Base-by-base conservation (phyloP, 2,329 filamentous ascomycete genomes). In the Claviceps sp. region DNA sequence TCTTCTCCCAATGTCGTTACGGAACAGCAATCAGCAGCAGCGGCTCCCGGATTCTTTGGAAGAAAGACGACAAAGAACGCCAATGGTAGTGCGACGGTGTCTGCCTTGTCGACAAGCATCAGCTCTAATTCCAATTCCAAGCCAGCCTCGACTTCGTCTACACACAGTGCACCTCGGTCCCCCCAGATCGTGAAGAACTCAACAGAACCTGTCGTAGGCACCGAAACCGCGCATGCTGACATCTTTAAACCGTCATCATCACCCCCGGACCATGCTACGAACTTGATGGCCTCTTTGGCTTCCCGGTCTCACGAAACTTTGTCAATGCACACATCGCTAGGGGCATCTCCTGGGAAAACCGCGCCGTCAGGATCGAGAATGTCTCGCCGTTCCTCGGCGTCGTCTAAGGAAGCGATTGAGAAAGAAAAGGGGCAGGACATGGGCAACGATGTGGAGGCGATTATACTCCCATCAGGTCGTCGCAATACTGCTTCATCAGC, bases 281-380 rank as follows among this genome's bases (percentile, higher is more conserved):
- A 72, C 56, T 73, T 77, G 26, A 87, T 89, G 74, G 82, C 83
- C 51, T 81, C 80, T 40, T 71, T 87, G 40, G 80, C 84, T n/a
- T 77, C 72, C 17, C 73, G 78, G 17, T 79, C 83, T 1, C 74
- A 78, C 38, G 72, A 77, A n/a, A 64, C 67, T 22, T 78, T 79
- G 1, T 76, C 79, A 1, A 61, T 66, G 6, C 69, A 70, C 13
- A 73, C 75, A 52, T 69, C 61, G 43, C 63, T 58, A 56, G 69
- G 61, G 9, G 29, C 29, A 49, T 65, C 56, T 44, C 67, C 59
- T 53, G 61, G 54, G 52, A 68, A 44, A 23, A 44, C 64, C 55
- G 62, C 61, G 29, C 69, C 64, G 53, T 68, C 67, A 11, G 57
- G 64, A 4, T 67, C 67, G 4, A 69, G 69, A 47, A 59, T 62